Evolutionary conservation across 2,329 filamentous ascomycete genomes (phyloP).

Genomic region (Ophiosphaerella korrae): DNA sequence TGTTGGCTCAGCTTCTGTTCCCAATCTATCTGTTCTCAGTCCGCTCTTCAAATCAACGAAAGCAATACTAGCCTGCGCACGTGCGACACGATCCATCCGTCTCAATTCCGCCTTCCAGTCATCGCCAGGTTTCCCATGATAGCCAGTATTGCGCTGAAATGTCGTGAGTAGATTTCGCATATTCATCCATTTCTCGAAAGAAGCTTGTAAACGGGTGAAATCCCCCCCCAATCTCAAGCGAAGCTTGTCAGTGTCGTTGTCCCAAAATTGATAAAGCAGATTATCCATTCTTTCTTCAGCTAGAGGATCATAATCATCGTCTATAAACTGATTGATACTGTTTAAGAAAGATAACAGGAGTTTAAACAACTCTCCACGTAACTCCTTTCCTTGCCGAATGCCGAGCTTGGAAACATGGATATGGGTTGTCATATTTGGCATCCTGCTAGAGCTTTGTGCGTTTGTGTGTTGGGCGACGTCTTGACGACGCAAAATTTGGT

Average conservation of each 20-base stretch:
- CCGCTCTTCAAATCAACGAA: slow-evolving; percentile 9
- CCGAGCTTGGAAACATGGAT: not conserved
- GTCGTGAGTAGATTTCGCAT: slow-evolving; percentile 11
- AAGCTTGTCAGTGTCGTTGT: slow-evolving; percentile 1
- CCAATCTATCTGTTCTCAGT: not conserved
- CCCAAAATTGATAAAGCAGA: slow-evolving; percentile 11
- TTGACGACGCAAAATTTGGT: no score
- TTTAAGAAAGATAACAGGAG: slow-evolving; percentile 8
- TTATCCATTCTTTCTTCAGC: slow-evolving; percentile 14
- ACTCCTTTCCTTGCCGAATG: not conserved
- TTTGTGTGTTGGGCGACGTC: not conserved
- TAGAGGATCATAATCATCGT: slow-evolving; percentile 1
- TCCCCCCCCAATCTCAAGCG: not conserved
- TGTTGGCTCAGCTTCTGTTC: not conserved
- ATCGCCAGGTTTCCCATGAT: slow-evolving; percentile 9
- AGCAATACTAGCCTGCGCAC: slow-evolving; percentile 11
- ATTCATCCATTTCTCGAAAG: slow-evolving; percentile 10
- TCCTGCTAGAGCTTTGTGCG: not conserved
- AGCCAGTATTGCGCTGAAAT: slow-evolving; percentile 8
- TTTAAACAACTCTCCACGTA: slow-evolving; percentile 13
- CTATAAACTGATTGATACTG: slow-evolving; percentile 9
- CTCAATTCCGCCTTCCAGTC: slow-evolving; percentile 13
- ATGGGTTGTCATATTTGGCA: not conserved
- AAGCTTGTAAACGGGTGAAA: not conserved
- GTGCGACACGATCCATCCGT: slow-evolving; percentile 1